Evolutionary conservation across 75 land plant species (phyloP).

Genomic region (Larix kaempferi): DNA sequence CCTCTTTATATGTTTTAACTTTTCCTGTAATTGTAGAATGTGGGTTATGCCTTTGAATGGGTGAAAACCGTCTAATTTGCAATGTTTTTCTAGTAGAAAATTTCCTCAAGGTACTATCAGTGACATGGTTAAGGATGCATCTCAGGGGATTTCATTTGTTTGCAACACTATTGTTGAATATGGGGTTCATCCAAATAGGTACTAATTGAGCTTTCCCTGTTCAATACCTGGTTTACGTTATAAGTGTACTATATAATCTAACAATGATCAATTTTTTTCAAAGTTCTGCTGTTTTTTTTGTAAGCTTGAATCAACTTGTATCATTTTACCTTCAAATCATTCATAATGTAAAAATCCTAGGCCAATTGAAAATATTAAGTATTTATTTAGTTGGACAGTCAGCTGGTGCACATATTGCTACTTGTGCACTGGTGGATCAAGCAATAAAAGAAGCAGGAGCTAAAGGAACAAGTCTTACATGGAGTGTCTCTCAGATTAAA

Average conservation of each 20-base stretch:
- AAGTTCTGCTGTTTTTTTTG: background rate
- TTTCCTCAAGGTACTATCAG: constrained; percentile 94
- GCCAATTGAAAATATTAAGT: constrained; percentile 20
- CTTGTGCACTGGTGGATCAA: background rate
- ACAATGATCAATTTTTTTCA: background rate
- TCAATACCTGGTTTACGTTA: background rate
- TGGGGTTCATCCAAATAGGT: constrained; percentile 94
- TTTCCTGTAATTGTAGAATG: background rate
- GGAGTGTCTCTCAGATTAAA: background rate
- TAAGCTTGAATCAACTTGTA: background rate
- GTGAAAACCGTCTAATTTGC: background rate
- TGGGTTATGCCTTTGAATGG: background rate
- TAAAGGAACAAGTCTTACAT: background rate
- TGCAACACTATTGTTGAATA: constrained; percentile 63
- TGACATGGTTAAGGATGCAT: constrained; percentile 91
- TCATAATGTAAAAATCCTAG: background rate
- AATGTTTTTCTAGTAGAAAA: constrained; percentile 56
- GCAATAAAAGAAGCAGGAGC: background rate
- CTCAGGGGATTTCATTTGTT: constrained; percentile 78
- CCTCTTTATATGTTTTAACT: too few relatives aligned
- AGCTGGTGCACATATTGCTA: constrained; percentile 75
- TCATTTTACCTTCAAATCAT: background rate
- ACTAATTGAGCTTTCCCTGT: background rate
- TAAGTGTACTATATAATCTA: background rate
- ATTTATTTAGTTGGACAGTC: constrained; percentile 94